Percentiles rank a stretch among this genome's conserved stretches.
These are phyloP conservation scores for Nelumbo lutea DNA, from an alignment of 164 flowering plant genomes.

Conservation along the genomic window DNA sequence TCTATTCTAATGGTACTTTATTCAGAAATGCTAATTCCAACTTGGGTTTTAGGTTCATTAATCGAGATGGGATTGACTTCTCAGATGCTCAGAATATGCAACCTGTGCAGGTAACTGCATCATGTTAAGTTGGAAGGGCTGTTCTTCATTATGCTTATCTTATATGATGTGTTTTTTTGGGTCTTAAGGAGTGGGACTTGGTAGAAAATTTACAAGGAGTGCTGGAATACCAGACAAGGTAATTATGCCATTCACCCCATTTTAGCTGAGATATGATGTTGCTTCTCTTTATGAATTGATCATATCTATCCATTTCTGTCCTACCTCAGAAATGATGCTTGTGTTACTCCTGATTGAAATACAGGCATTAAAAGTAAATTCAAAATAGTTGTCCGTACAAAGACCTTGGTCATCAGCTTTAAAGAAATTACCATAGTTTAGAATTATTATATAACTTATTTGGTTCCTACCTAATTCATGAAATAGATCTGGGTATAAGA, in stretches of 20 bases:
- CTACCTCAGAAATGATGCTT: neutral
- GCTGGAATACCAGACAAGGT: constrained; percentile 93
- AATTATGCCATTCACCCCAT: constrained; percentile 4
- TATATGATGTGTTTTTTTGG: constrained; percentile 8
- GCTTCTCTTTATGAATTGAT: constrained; percentile 5
- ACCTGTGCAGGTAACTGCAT: constrained; percentile 67
- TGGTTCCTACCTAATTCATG: too few relatives aligned
- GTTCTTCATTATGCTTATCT: neutral
- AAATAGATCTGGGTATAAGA: too few relatives aligned
- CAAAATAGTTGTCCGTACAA: too few relatives aligned
- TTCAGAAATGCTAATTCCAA: neutral
- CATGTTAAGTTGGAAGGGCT: constrained; percentile 5
- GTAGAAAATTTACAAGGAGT: constrained; percentile 87
- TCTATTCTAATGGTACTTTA: neutral
- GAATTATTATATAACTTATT: too few relatives aligned
- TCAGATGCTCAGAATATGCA: constrained; percentile 94
- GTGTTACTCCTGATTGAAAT: too few relatives aligned
- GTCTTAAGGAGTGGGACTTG: constrained; percentile 83
- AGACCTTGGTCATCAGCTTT: too few relatives aligned
- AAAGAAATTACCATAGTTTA: too few relatives aligned
- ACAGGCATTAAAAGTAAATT: too few relatives aligned
- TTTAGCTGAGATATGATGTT: neutral
- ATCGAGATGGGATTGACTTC: constrained; percentile 94
- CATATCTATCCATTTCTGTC: neutral
- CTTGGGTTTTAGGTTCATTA: constrained; percentile 61